Conservation (phyloP, 352 stramenopile species). For the Phytophthora hybrid region DNA sequence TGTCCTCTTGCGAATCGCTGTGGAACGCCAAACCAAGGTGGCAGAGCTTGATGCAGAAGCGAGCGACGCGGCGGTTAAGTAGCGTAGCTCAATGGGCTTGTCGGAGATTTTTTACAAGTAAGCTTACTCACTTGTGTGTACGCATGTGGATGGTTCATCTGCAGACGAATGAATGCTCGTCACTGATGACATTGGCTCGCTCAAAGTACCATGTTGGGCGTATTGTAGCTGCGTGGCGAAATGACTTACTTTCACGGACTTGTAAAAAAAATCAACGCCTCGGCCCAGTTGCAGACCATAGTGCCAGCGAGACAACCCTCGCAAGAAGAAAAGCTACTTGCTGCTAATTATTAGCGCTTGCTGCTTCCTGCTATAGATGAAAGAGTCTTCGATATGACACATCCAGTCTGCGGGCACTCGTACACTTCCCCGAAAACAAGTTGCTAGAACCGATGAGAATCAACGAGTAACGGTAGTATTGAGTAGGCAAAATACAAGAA, state of each 20-base stretch:
- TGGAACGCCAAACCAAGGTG: slow-evolving; percentile 51
- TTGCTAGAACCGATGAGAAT: background rate
- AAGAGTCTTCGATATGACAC: slow-evolving; percentile 13
- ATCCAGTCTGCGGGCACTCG: slow-evolving; percentile 16
- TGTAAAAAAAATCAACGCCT: slow-evolving; percentile 24
- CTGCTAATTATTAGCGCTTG: background rate
- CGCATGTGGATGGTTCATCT: background rate
- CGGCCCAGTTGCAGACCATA: background rate
- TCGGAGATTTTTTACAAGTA: background rate
- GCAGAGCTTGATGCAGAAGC: slow-evolving; percentile 44
- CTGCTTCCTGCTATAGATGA: background rate
- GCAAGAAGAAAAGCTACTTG: background rate
- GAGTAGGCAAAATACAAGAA: background rate
- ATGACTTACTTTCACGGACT: slow-evolving; percentile 25
- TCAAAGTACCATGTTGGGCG: slow-evolving; percentile 1
- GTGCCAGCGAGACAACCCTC: background rate
- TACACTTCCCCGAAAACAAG: slow-evolving; percentile 16
- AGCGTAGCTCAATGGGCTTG: background rate
- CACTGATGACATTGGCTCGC: slow-evolving; percentile 8
- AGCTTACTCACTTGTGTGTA: background rate
- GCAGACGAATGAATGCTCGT: slow-evolving; percentile 22
- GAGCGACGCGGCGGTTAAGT: slow-evolving; percentile 14
- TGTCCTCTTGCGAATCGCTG: slow-evolving; percentile 35
- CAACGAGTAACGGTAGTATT: no score
- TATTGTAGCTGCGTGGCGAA: slow-evolving; percentile 18